Base-by-base conservation (phyloP, 2,329 filamentous ascomycete genomes). In the Dothideomycetes sp. region DNA sequence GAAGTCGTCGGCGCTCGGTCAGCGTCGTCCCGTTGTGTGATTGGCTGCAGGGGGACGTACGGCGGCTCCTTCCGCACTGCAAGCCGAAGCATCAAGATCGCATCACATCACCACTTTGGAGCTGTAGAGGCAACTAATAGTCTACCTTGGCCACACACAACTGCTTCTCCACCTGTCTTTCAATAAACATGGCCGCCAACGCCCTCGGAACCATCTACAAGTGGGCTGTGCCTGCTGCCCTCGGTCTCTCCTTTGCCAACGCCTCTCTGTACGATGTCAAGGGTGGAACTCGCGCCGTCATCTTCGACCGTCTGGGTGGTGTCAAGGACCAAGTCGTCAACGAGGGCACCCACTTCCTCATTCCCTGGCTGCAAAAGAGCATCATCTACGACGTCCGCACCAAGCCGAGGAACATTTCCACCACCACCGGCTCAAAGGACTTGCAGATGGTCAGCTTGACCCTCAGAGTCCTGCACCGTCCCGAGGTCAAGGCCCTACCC, bases 381-480 rank as follows among this genome's bases (percentile, higher is more conserved):
- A 87, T 98, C 67, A 73, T 94, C 61, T 98, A 94, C 62, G 91
- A 98, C 69, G 91, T 98, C 50, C 81, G 91, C 48, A 98, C 93
- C 42, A 93, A 94, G 75, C 91, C 91, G 46, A 77, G 91, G 59
- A 96, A 94, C 63, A 96, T 98, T 61, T 85, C 84, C 50, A 98
- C 91, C 19, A 98, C 91, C 17, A 98, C 91, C 10, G 91, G 91
- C 43, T 89, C 82, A 75, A 98, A 98, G 77, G 91, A 98, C 69
- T 66, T 98, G 73, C 91, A 98, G 72, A 98, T 98, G 91, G 91
- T 98, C 57, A 95, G 87, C 74, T 75, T 98, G 73, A 98, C 91
- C 39, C 74, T 98, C 60, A 77, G 91, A 64, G 91, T 98, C 49
- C 67, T 98, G 63, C 89, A 96, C 68, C 76, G 93, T 53, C 91